These are phyloP conservation scores for Exophiala dermatitidis DNA, from an alignment of 2,329 filamentous ascomycete genomes.

Conservation along the genomic window DNA sequence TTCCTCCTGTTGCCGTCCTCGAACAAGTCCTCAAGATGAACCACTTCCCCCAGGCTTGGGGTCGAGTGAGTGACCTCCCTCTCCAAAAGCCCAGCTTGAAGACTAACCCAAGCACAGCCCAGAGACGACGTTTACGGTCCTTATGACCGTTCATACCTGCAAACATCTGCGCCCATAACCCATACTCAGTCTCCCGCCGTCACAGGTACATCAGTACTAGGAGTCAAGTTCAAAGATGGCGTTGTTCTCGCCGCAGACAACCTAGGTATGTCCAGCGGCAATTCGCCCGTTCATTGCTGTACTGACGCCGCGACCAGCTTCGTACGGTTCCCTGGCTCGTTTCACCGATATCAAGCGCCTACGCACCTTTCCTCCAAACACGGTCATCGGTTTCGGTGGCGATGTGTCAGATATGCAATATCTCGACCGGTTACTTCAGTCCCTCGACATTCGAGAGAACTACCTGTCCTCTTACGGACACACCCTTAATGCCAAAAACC, in stretches of 20 bases:
- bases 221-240: constrained; percentile 90
- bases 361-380: constrained; percentile 73
- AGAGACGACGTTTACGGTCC: constrained; percentile 94
- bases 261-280: constrained; percentile 55
- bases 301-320: constrained; percentile 52
- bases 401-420: constrained; percentile 99
- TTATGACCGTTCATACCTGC: constrained; percentile 83
- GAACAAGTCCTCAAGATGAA: constrained; percentile 44
- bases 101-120: constrained; percentile 54
- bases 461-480: constrained; percentile 54
- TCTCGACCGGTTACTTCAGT: constrained; percentile 80
- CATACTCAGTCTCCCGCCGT: constrained; percentile 91
- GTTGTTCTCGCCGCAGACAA: constrained; percentile 97
- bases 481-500: constrained; percentile 76
- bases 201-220: constrained; percentile 91
- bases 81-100: constrained; percentile 9
- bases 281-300: not conserved
- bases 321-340: constrained; percentile 91
- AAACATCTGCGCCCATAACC: constrained; percentile 61
- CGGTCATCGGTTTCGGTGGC: constrained; percentile 87
- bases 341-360: constrained; percentile 97
- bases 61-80: constrained; percentile 46
- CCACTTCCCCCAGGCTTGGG: constrained; percentile 60
- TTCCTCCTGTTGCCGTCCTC: not conserved
- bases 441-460: constrained; percentile 80